These are phyloP conservation scores for Pyrenophora tritici-repentis DNA, from an alignment of 2,329 filamentous ascomycete species.

Conservation along the genomic window DNA sequence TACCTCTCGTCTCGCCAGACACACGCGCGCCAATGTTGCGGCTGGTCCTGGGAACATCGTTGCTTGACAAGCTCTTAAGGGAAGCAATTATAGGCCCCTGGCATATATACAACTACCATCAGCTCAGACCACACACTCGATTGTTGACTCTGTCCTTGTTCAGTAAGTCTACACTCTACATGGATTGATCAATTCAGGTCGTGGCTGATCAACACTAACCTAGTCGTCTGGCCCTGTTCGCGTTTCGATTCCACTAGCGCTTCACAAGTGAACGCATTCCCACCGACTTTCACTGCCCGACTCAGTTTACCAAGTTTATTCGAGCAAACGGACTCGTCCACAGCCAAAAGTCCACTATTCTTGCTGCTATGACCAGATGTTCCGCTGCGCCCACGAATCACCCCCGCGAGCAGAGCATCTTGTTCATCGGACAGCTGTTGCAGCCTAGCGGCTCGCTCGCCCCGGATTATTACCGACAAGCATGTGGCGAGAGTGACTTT, in stretches of 20 bases:
- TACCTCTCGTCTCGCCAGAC: slow-evolving; percentile 6
- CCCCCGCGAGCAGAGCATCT: not conserved
- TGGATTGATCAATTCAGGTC: not conserved
- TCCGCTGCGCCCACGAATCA: slow-evolving; percentile 6
- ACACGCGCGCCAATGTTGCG: slow-evolving; percentile 9
- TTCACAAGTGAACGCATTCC: not conserved
- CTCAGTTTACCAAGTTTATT: not conserved
- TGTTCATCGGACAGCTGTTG: too few relatives aligned
- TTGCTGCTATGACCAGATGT: slow-evolving; percentile 16
- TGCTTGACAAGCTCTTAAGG: slow-evolving; percentile 23
- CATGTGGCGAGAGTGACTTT: slow-evolving; percentile 7
- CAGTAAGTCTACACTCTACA: slow-evolving; percentile 4
- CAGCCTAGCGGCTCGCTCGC: slow-evolving; percentile 8
- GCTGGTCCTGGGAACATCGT: slow-evolving; percentile 18
- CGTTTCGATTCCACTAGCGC: slow-evolving; percentile 7
- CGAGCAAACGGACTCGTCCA: too few relatives aligned
- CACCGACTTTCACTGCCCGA: not conserved
- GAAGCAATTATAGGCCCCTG: slow-evolving; percentile 22
- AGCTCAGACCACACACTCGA: slow-evolving; percentile 3
- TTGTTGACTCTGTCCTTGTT: not conserved
- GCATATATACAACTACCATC: slow-evolving; percentile 14
- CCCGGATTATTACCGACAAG: slow-evolving; percentile 12
- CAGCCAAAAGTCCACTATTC: not conserved
- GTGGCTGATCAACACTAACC: slow-evolving; percentile 1
- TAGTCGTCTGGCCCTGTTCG: slow-evolving; percentile 5